phyloP scores from a whole-genome alignment of 2,329 filamentous ascomycete genomes.

The Colletotrichum lentis region DNA sequence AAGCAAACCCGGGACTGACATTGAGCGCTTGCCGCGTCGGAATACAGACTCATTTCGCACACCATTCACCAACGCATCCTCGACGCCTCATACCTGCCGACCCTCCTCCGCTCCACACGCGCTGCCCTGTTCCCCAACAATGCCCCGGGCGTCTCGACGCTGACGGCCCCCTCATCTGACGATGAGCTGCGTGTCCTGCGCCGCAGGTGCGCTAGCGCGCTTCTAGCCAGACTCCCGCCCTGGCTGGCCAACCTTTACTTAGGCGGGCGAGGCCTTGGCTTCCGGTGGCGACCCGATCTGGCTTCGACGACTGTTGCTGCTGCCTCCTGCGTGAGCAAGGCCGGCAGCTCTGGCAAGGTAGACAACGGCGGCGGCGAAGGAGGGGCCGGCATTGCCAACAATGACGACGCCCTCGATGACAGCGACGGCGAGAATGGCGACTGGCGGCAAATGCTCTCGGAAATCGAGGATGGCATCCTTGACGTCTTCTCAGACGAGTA shows the following conservation, averaged over 20 bases:
- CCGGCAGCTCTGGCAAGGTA: constrained; percentile 3
- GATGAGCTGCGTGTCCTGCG: constrained; percentile 69
- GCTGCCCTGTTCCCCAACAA: constrained; percentile 88
- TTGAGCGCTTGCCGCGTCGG: constrained; percentile 36
- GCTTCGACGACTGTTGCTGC: constrained; percentile 15
- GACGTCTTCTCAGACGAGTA: constrained; percentile 82
- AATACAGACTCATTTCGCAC: constrained; percentile 65
- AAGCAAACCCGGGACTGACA: constrained; percentile 34
- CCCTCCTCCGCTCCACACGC: constrained; percentile 74
- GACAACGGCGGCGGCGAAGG: constrained; percentile 40
- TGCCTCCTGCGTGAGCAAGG: constrained; percentile 22
- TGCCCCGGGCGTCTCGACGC: constrained; percentile 69
- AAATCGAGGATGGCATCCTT: constrained; percentile 71
- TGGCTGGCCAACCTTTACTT: constrained; percentile 61
- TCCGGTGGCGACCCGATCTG: constrained; percentile 41
- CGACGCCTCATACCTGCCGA: constrained; percentile 70
- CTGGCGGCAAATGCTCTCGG: constrained; percentile 60
- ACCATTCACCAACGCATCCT: constrained; percentile 65
- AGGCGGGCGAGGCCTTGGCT: constrained; percentile 50
- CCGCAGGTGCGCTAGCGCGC: constrained; percentile 70
- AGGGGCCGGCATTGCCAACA: constrained; percentile 36
- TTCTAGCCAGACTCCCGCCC: constrained; percentile 59
- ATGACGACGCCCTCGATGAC: constrained; percentile 33
- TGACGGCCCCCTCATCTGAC: constrained; percentile 67
- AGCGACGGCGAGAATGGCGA: constrained; percentile 43